Conservation (phyloP, 2,329 filamentous ascomycete genomes). For the Lachnellula subtilissima region DNA sequence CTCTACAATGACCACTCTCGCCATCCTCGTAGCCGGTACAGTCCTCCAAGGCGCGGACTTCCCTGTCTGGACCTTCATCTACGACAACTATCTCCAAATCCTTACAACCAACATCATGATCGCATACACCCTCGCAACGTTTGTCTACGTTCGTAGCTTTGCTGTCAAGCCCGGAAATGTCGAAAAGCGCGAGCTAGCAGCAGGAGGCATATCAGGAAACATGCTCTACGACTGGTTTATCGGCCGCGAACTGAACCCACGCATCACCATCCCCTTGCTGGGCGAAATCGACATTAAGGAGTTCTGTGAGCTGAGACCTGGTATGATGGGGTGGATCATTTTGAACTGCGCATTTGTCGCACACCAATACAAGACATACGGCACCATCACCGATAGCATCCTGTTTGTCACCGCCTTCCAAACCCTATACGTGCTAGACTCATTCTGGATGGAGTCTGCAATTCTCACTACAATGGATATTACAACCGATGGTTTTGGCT, state of each 20-base stretch:
- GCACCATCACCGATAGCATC: constrained; percentile 81
- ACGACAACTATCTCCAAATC: constrained; percentile 84
- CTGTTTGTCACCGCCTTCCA: constrained; percentile 74
- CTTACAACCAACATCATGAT: constrained; percentile 79
- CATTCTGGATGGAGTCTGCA: constrained; percentile 79
- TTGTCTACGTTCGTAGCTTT: constrained; percentile 80
- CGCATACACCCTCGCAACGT: constrained; percentile 66
- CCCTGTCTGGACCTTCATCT: constrained; percentile 85
- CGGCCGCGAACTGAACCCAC: constrained; percentile 89
- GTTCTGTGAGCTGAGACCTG: constrained; percentile 86
- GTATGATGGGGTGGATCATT: constrained; percentile 83
- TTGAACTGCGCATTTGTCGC: constrained; percentile 80
- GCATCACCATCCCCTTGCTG: constrained; percentile 70
- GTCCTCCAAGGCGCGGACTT: constrained; percentile 74
- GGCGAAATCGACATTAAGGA: constrained; percentile 87
- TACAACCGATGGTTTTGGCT: constrained; percentile 87
- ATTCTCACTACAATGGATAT: constrained; percentile 94
- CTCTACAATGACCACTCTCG: constrained; percentile 69
- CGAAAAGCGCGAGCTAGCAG: constrained; percentile 70
- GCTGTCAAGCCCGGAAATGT: constrained; percentile 70
- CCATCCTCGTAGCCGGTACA: constrained; percentile 70
- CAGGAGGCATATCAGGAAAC: constrained; percentile 78
- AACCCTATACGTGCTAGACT: constrained; percentile 77
- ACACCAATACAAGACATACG: constrained; percentile 81
- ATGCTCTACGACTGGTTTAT: constrained; percentile 95